Percentiles rank a stretch among this genome's conserved stretches.
phyloP scores from a whole-genome alignment of 2,329 filamentous ascomycete genomes.

The Xylariaceae sp. region DNA sequence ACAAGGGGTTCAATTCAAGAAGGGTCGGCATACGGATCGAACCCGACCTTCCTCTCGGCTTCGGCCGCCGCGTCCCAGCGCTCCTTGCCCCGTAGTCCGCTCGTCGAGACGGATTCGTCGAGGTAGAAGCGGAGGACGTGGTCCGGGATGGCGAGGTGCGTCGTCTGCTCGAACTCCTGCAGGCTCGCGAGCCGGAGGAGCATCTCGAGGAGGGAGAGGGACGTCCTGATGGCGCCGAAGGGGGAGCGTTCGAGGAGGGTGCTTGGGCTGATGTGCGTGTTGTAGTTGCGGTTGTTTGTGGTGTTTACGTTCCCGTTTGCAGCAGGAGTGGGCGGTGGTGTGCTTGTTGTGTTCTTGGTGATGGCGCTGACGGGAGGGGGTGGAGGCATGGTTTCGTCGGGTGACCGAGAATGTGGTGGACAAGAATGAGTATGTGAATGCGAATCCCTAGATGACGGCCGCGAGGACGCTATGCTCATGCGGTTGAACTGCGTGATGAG shows the following conservation, averaged over 20 bases:
- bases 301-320: background rate
- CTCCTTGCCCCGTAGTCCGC: conserved; percentile 42
- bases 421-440: conserved; percentile 8
- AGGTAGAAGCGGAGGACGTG: conserved; percentile 87
- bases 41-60: conserved; percentile 46
- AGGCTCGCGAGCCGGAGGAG: conserved; percentile 78
- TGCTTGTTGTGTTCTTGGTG: background rate
- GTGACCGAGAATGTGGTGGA: too few species aligned
- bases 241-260: conserved; percentile 40
- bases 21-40: conserved; percentile 49
- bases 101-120: conserved; percentile 49
- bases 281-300: background rate
- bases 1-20: conserved; percentile 5
- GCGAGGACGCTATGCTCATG: conserved; percentile 40
- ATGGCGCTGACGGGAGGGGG: background rate
- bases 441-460: conserved; percentile 20
- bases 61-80: conserved; percentile 40
- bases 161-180: conserved; percentile 86
- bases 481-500: conserved; percentile 29
- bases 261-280: conserved; percentile 8
- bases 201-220: conserved; percentile 77
- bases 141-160: conserved; percentile 84
- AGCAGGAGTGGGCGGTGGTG: background rate
- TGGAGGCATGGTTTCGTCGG: too few species aligned
- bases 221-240: conserved; percentile 49